Percentiles rank a stretch among this genome's conserved stretches.
These are phyloP conservation scores for Suillus hirtellus DNA, from an alignment of 768 basidiomycete species.

Conservation along the genomic window DNA sequence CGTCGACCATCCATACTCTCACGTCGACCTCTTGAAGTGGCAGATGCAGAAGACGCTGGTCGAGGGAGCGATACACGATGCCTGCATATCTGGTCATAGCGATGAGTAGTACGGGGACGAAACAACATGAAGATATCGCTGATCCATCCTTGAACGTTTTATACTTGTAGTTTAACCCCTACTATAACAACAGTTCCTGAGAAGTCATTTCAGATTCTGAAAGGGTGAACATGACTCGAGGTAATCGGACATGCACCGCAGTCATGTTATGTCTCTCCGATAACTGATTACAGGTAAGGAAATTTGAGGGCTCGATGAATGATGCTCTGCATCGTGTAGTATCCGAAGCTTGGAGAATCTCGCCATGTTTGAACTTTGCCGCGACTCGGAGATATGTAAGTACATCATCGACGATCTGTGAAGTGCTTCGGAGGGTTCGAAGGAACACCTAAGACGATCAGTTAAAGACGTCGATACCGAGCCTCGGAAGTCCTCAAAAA, in stretches of 20 bases:
- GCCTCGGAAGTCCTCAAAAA: neutral
- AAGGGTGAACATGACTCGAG: neutral
- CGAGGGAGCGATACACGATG: slow-evolving; percentile 32
- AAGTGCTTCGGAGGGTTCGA: neutral
- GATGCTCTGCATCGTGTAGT: neutral
- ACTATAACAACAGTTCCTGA: neutral
- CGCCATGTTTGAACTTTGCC: neutral
- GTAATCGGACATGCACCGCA: neutral
- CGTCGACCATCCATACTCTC: slow-evolving; percentile 44
- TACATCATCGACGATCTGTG: neutral
- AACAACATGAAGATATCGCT: neutral
- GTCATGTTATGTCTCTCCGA: neutral
- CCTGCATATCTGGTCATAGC: slow-evolving; percentile 20
- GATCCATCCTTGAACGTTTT: neutral
- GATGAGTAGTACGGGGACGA: neutral
- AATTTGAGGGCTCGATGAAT: neutral
- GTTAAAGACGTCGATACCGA: neutral
- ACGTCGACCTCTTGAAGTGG: slow-evolving; percentile 43
- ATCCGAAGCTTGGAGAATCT: neutral
- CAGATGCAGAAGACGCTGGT: slow-evolving; percentile 32
- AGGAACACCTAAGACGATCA: neutral
- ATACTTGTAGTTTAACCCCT: neutral
- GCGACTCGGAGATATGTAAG: neutral
- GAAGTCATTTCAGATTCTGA: neutral
- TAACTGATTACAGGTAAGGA: neutral